Evolutionary conservation across 2,329 filamentous ascomycete species (phyloP).

Genomic region (Capronia coronata): DNA sequence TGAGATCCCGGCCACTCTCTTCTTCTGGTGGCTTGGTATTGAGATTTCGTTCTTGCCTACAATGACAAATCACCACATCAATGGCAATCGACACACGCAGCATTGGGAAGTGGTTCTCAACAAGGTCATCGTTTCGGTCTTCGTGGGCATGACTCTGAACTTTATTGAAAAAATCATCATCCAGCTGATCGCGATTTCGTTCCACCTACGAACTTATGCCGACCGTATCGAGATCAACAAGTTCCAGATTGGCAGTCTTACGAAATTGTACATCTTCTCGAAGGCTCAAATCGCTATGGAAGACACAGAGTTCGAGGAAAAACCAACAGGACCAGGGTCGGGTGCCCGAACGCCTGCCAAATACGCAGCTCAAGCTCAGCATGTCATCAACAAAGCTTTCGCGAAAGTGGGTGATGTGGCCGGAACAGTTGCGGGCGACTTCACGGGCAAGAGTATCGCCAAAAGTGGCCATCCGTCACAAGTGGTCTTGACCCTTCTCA

Average conservation of each 20-base stretch:
- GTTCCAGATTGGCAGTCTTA: conserved; percentile 67
- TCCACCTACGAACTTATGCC: conserved; percentile 84
- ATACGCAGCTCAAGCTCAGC: conserved; percentile 61
- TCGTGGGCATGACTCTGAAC: conserved; percentile 73
- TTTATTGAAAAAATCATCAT: conserved; percentile 89
- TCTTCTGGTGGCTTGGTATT: conserved; percentile 86
- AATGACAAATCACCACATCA: conserved; percentile 59
- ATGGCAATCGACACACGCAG: conserved; percentile 48
- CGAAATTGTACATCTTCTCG: conserved; percentile 60
- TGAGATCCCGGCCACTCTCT: conserved; percentile 76
- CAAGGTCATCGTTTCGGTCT: conserved; percentile 79
- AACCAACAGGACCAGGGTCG: conserved; percentile 43
- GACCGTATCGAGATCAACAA: conserved; percentile 90
- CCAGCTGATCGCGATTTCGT: conserved; percentile 88
- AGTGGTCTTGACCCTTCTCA: conserved; percentile 71
- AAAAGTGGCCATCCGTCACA: conserved; percentile 73
- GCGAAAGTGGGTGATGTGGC: conserved; percentile 79
- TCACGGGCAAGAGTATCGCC: conserved; percentile 66
- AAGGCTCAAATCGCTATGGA: conserved; percentile 61
- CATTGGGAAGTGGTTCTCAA: conserved; percentile 72
- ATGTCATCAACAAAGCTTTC: conserved; percentile 67
- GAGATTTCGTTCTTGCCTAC: conserved; percentile 81
- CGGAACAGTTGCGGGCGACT: conserved; percentile 80
- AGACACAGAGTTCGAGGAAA: conserved; percentile 69
- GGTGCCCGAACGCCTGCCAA: conserved; percentile 69